phyloP scores from a whole-genome alignment of 768 basidiomycete species.

The Amanita exitialis region DNA sequence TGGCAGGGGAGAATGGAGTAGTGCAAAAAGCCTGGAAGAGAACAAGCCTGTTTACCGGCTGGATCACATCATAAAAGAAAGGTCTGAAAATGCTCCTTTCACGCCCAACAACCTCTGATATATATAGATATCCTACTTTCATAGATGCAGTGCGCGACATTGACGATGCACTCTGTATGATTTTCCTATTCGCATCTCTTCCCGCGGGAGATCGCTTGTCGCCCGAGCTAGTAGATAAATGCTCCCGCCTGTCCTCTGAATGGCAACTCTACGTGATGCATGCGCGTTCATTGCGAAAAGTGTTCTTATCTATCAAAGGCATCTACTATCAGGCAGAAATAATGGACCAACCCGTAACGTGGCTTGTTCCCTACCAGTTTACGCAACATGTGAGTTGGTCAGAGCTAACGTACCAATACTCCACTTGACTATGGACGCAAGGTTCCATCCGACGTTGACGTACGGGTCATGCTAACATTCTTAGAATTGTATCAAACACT shows the following conservation, averaged over 20 bases:
- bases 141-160: slow-evolving; percentile 92
- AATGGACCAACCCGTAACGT: slow-evolving; percentile 86
- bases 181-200: slow-evolving; percentile 84
- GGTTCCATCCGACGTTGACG: slow-evolving; percentile 93
- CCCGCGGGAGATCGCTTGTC: slow-evolving; percentile 82
- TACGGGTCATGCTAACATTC: slow-evolving; percentile 97
- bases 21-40: slow-evolving; percentile 88
- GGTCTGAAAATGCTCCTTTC: slow-evolving; percentile 38
- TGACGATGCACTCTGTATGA: slow-evolving; percentile 94
- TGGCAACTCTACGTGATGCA: slow-evolving; percentile 97
- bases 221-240: slow-evolving; percentile 80
- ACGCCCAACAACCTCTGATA: neutral
- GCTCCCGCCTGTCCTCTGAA: slow-evolving; percentile 81
- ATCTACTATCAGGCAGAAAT: slow-evolving; percentile 97
- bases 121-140: slow-evolving; percentile 86
- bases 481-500: slow-evolving; percentile 96
- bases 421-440: slow-evolving; percentile 20
- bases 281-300: slow-evolving; percentile 72
- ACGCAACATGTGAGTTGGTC: slow-evolving; percentile 71
- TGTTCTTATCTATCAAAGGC: slow-evolving; percentile 95
- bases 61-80: slow-evolving; percentile 96
- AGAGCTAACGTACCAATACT: neutral
- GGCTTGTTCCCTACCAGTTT: slow-evolving; percentile 97
- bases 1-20: slow-evolving; percentile 90
- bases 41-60: slow-evolving; percentile 85